phyloP scores from a whole-genome alignment of 2,329 filamentous ascomycete species.

The Botrytis galanthina region DNA sequence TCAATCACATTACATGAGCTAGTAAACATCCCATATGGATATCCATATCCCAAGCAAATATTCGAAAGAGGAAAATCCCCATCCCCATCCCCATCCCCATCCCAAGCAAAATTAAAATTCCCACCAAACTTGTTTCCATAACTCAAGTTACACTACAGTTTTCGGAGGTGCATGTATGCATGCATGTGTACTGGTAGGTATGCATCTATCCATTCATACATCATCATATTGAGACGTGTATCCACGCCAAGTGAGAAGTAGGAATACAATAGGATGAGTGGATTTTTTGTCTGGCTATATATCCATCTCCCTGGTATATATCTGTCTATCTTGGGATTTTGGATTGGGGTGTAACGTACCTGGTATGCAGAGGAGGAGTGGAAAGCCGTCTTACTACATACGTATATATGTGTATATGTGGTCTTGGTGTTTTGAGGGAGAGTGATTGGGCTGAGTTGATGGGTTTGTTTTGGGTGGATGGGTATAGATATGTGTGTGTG shows the following conservation, averaged over 20 bases:
- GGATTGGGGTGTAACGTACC: too few species aligned
- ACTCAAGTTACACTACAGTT: too few species aligned
- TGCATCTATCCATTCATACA: not conserved
- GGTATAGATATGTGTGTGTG: not conserved
- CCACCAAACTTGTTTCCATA: too few species aligned
- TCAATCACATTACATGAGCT: not conserved
- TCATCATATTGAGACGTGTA: not conserved
- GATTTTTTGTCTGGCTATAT: not conserved
- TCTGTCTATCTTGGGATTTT: not conserved
- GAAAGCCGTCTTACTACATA: conserved; percentile 3
- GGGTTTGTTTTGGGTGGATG: too few species aligned
- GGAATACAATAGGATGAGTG: not conserved
- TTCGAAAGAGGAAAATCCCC: too few species aligned
- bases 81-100: too few species aligned
- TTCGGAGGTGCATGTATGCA: too few species aligned
- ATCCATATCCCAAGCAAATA: not conserved
- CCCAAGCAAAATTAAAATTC: too few species aligned
- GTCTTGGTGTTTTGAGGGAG: not conserved
- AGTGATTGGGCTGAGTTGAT: not conserved
- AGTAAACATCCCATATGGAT: not conserved
- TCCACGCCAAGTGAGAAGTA: not conserved
- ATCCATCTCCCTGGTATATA: not conserved
- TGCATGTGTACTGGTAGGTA: not conserved
- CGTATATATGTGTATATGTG: not conserved
- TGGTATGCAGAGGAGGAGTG: not conserved